A percentile compares a stretch with the other conserved stretches of the same genome.
These are phyloP conservation scores for Solanum etuberosum DNA, from an alignment of 257 asterid species.

Conservation along the genomic window DNA sequence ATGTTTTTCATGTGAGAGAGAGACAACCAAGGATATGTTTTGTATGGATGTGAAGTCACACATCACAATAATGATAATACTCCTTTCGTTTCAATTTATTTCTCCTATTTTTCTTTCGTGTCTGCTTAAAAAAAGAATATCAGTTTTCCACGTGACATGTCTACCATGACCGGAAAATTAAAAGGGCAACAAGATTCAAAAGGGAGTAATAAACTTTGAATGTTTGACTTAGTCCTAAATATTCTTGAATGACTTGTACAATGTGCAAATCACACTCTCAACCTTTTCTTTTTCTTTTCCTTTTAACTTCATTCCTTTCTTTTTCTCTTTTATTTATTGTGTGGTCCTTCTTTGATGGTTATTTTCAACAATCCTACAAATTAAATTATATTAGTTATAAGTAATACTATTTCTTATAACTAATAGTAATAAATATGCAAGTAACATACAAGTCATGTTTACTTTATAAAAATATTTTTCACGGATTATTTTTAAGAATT, in stretches of 20 bases:
- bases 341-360: neutral
- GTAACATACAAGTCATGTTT: neutral
- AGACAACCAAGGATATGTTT: neutral
- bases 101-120: fast-evolving
- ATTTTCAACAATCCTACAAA: neutral
- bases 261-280: neutral
- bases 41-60: neutral
- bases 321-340: neutral
- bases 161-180: neutral
- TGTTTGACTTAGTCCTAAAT: neutral
- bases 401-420: neutral
- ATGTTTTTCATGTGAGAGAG: neutral
- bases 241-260: neutral
- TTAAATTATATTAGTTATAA: neutral
- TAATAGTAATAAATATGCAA: neutral
- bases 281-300: neutral
- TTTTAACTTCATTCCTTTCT: neutral
- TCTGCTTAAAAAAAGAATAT: too few species aligned
- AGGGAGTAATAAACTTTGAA: neutral
- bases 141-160: neutral
- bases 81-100: neutral
- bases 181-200: too few species aligned
- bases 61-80: neutral
- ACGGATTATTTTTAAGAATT: neutral
- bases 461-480: neutral